Base-by-base conservation (phyloP, 139 green algal genomes). In the Trebouxia sp. region DNA sequence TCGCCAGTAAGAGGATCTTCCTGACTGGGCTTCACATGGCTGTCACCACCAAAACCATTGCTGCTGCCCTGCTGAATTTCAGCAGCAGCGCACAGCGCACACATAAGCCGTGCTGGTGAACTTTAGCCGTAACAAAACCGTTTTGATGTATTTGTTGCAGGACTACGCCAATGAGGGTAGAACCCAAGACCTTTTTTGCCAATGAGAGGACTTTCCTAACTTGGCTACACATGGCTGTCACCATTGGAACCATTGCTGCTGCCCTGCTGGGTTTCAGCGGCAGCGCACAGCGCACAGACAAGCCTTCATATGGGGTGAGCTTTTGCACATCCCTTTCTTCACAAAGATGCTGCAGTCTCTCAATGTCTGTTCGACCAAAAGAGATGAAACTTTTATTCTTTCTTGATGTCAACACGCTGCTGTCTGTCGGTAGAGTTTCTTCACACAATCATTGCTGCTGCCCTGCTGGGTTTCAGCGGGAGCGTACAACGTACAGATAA, bases 151-250 rank as follows among this genome's bases (percentile, higher is more conserved):
- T 50, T 12, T 47, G 5, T 38, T 50, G 58, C 78, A 82, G 53
- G 47, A 87, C 81, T 12, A 87, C 80, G 11, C 86, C 87, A 32
- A 93, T 93, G 89, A 85, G 90, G 55, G 89, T 98, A 39, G 96
- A 99, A 88, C 96, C 96, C 67, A 99, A 99, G 88, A 97, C 93
- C 17, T 98, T 96, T 79, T 97, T 99, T 74, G 96, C 96, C 81
- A 99, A 98, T 82, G 96, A 98, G 87, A 91, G 96, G 83, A 99
- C 96, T 39, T 98, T 98, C 86, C 87, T 99, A 74, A 89, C 91
- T 10, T 99, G 96, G 96, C 89, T 98, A 58, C 91, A 98, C 87
- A 98, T 98, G 95, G 88, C 91, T 1, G 87, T 98, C 72, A 97
- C 92, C 30, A 86, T 97, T 14, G 94, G 94, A 22, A 95, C 90